Base-by-base conservation (phyloP, 1,139 yeast species). In the Entelexis sorbosivorans region DNA sequence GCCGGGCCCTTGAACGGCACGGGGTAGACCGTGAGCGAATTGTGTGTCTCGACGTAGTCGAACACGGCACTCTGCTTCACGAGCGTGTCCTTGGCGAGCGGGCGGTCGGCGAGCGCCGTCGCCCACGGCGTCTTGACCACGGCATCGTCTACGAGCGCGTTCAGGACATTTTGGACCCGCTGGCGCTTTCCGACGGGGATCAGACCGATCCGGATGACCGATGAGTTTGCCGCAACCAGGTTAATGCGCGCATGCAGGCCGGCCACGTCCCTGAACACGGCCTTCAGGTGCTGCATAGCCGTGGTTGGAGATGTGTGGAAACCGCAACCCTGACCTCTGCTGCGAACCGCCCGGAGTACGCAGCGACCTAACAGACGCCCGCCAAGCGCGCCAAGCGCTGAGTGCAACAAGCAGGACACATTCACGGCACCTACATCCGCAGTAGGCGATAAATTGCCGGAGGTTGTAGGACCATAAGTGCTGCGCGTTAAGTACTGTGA, bases 81-180 rank as follows among this genome's bases (percentile, higher is more conserved):
- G n/a, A 66, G 49, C 5, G 62, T 56, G 52, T 67, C 69, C 54
- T 68, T 67, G 7, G 68, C 58, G 32, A 66, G 57, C 17, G 64
- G 58, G 20, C 71, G 54, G 35, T 60, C 56, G 33, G 53, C 53
- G 38, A 67, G 55, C 6, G 62, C 59, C 28, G 56, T 55, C 49
- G 58, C 60, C 71, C 71, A 68, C 9, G 54, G 49, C 38, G 64
- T 63, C 43, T 65, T 65, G 29, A 65, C 58, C 2, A 68, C 56
- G n/a, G 71, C 71, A 42, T 68, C 71, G 1, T 66, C 64, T 31
- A 68, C 56, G 16, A 66, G 54, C 14, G 65, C 61, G 40, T 67
- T 67, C 34, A 67, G 58, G 5, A 65, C 58, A 6, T 59, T 54
- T 38, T 62, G 60, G 45, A 62, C 59, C 22, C 58, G 60, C 8